These are phyloP conservation scores for Solanum pennellii DNA, from an alignment of 257 asterid species.

Conservation along the genomic window DNA sequence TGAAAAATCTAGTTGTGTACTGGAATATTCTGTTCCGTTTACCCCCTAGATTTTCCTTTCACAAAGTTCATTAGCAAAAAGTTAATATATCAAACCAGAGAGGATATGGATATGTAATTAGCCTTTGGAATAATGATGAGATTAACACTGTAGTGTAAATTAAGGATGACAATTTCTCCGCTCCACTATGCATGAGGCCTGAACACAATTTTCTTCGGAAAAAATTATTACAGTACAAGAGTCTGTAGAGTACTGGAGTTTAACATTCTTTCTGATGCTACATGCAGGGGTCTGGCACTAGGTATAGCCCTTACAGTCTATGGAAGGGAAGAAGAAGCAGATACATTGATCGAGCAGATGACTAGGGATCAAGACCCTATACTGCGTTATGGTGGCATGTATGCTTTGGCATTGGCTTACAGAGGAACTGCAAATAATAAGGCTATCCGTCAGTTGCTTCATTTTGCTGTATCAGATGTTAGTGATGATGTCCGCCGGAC, in stretches of 20 bases:
- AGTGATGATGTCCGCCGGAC: constrained; percentile 96
- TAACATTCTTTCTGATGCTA: neutral
- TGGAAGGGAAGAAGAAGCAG: constrained; percentile 98
- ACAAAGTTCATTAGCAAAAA: neutral
- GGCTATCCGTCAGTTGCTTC: constrained; percentile 91
- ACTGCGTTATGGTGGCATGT: constrained; percentile 97
- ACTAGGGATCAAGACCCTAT: constrained; percentile 98
- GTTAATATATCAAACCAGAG: neutral
- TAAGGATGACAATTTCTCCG: neutral
- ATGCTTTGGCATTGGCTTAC: constrained; percentile 93
- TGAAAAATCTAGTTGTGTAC: neutral
- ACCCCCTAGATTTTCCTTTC: neutral
- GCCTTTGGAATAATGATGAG: neutral
- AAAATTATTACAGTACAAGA: neutral
- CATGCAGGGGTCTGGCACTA: constrained; percentile 76
- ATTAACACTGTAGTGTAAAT: neutral
- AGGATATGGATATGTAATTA: neutral
- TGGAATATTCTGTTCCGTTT: neutral
- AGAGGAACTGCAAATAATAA: constrained; percentile 93
- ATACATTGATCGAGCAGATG: constrained; percentile 89
- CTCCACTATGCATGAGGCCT: neutral
- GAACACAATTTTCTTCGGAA: neutral
- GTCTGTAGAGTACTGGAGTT: neutral
- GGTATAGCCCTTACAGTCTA: constrained; percentile 97
- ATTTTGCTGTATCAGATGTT: constrained; percentile 97